These are phyloP conservation scores for Paxillus ammoniavirescens DNA, from an alignment of 768 basidiomycete species.

Conservation along the genomic window DNA sequence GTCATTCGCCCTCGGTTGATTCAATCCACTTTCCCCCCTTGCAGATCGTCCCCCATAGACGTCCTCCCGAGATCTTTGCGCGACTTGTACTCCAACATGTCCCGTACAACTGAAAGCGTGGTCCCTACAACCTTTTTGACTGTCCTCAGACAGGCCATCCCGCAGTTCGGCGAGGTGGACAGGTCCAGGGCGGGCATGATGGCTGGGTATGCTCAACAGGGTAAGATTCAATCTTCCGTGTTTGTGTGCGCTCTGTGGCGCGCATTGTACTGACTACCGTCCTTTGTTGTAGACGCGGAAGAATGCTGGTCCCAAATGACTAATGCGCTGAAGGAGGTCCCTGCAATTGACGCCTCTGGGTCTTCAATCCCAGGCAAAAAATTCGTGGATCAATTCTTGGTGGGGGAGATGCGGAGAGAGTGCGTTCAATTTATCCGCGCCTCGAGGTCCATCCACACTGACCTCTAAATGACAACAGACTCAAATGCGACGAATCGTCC, in stretches of 20 bases:
- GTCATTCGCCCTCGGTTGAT: not conserved
- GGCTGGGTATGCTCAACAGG: conserved; percentile 79
- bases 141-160: conserved; percentile 71
- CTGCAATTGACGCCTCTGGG: conserved; percentile 38
- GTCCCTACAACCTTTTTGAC: conserved; percentile 69
- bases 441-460: conserved; percentile 11
- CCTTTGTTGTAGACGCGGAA: conserved; percentile 69
- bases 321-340: conserved; percentile 69
- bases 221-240: conserved; percentile 17
- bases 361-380: conserved; percentile 40
- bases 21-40: not conserved
- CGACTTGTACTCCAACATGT: conserved; percentile 72
- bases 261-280: conserved; percentile 1
- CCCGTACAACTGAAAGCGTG: conserved; percentile 70
- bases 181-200: conserved; percentile 40
- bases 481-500: conserved; percentile 79
- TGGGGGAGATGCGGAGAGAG: conserved; percentile 76
- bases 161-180: conserved; percentile 85
- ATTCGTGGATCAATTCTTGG: conserved; percentile 81
- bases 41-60: conserved; percentile 37
- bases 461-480: conserved; percentile 40
- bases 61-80: conserved; percentile 54
- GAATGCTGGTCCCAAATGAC: conserved; percentile 84
- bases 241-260: not conserved
- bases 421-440: conserved; percentile 17